These are phyloP conservation scores for Colletotrichum nymphaeae DNA, from an alignment of 2,329 filamentous ascomycete genomes.

Conservation along the genomic window DNA sequence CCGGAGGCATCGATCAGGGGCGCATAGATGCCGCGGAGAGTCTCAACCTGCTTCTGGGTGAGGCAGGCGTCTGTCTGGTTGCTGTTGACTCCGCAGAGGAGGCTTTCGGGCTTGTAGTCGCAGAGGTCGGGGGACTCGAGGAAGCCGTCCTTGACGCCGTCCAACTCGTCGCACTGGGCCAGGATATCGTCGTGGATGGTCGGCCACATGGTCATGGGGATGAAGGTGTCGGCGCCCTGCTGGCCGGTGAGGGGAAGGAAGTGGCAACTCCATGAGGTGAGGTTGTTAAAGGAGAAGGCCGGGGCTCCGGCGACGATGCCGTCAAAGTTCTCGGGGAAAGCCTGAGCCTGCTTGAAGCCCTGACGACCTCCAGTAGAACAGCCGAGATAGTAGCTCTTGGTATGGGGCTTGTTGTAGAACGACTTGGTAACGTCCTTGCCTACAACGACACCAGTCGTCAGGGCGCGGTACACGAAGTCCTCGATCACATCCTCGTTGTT, in stretches of 20 bases:
- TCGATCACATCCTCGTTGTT: constrained; percentile 45
- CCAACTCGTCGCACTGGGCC: constrained; percentile 61
- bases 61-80: neutral
- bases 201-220: constrained; percentile 39
- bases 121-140: constrained; percentile 58
- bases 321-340: constrained; percentile 60
- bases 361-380: constrained; percentile 67
- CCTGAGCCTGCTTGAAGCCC: constrained; percentile 58
- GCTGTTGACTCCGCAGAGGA: constrained; percentile 48
- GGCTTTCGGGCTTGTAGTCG: constrained; percentile 51
- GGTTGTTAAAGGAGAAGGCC: constrained; percentile 53
- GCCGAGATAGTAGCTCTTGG: constrained; percentile 62
- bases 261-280: constrained; percentile 54
- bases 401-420: constrained; percentile 52
- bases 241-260: constrained; percentile 57
- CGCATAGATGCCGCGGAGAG: constrained; percentile 45
- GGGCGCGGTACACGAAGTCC: constrained; percentile 47
- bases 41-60: constrained; percentile 49
- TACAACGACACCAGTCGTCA: constrained; percentile 46
- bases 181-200: constrained; percentile 35
- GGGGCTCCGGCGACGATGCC: constrained; percentile 62
- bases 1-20: constrained; percentile 45
- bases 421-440: constrained; percentile 55
- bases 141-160: constrained; percentile 61
- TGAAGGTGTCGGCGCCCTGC: constrained; percentile 44